phyloP scores from a whole-genome alignment of 2,329 filamentous ascomycete genomes.

The Diaporthe nobilis region DNA sequence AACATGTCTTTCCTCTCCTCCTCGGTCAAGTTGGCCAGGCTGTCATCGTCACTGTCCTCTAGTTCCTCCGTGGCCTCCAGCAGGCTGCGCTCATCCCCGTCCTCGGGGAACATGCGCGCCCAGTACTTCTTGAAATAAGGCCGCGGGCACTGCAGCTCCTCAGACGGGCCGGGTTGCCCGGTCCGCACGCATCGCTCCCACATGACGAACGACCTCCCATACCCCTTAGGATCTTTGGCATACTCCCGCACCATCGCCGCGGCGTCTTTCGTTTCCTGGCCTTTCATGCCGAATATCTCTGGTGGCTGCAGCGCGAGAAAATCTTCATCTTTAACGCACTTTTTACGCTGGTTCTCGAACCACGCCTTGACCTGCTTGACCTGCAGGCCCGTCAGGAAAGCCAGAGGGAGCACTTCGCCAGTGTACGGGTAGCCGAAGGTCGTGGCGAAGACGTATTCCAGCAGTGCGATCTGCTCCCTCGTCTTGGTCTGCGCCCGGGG shows the following conservation, averaged over 20 bases:
- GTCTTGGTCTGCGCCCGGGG: not conserved
- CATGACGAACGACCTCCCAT: not conserved
- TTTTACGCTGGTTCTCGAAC: not conserved
- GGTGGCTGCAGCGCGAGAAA: not conserved
- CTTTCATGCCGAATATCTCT: not conserved
- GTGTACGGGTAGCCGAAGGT: not conserved
- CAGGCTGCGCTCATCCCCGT: not conserved
- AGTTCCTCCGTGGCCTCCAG: not conserved
- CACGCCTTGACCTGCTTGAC: not conserved
- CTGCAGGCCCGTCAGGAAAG: not conserved
- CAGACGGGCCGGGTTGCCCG: rapidly evolving
- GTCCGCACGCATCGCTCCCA: not conserved
- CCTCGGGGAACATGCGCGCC: not conserved
- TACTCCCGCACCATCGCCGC: not conserved
- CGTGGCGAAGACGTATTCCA: not conserved
- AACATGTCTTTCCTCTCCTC: not conserved
- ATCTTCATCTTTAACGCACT: not conserved
- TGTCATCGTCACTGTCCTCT: not conserved
- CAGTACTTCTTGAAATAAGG: constrained; percentile 7
- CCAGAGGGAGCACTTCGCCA: not conserved
- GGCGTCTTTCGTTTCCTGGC: not conserved
- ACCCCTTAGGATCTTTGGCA: not conserved
- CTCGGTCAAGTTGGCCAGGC: not conserved
- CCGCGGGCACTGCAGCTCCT: not conserved
- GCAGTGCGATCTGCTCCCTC: not conserved